A percentile compares a stretch with the other conserved stretches of the same genome.
These are phyloP conservation scores for Straminergon stramineum DNA, from an alignment of 225 moss, liverwort and hornwort species.

Conservation along the genomic window DNA sequence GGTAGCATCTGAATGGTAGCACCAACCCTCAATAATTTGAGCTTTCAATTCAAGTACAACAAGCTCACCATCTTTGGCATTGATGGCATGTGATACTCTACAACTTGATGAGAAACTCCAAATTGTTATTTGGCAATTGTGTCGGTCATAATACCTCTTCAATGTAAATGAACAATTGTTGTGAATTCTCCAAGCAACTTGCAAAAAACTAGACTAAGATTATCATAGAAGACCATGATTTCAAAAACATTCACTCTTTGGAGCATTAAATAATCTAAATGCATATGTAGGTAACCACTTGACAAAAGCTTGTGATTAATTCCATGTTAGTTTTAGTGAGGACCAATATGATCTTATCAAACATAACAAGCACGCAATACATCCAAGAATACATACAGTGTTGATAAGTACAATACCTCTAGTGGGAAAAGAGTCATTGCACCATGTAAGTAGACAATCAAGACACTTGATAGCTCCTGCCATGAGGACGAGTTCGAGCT, in stretches of 20 bases:
- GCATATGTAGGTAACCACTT: background rate
- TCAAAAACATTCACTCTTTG: background rate
- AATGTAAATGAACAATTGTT: slow-evolving; percentile 46
- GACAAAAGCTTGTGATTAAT: background rate
- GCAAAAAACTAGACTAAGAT: slow-evolving; percentile 1
- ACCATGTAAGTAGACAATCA: slow-evolving; percentile 80
- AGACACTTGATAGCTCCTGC: slow-evolving; percentile 75
- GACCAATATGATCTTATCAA: background rate
- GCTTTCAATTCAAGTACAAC: background rate
- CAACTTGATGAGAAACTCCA: background rate
- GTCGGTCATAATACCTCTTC: slow-evolving; percentile 40
- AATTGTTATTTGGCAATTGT: background rate
- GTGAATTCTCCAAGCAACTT: slow-evolving; percentile 80
- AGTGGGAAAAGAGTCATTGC: slow-evolving; percentile 67
- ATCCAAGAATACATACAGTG: background rate
- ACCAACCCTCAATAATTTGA: background rate
- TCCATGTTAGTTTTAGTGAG: background rate
- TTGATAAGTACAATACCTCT: slow-evolving; percentile 51
- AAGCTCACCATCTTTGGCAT: background rate
- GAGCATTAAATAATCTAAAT: background rate
- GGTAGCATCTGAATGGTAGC: background rate
- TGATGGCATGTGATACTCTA: background rate
- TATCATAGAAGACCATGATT: background rate
- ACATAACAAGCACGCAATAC: background rate
- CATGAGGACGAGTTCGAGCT: slow-evolving; percentile 59